Percentiles rank a stretch among this genome's conserved stretches.
These are phyloP conservation scores for Hordeum pubiflorum DNA, from an alignment of 202 grass and related monocot genomes.

Conservation along the genomic window DNA sequence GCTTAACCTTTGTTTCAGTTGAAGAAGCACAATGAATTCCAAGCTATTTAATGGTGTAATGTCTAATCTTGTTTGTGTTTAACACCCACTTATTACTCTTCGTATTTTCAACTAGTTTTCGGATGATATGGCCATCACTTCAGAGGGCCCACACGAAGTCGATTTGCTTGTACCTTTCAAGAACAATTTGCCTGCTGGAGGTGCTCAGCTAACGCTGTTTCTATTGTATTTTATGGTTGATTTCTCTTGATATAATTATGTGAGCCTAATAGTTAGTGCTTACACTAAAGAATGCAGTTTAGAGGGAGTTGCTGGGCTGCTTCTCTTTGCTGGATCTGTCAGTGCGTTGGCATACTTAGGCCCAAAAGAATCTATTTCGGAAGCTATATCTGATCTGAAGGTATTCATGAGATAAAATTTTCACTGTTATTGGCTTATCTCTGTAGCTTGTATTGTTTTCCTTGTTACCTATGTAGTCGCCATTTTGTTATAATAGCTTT, in stretches of 20 bases:
- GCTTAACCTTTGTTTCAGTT: background rate
- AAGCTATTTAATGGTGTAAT: background rate
- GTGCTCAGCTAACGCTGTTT: slow-evolving; percentile 33
- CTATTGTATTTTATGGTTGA: slow-evolving; percentile 1
- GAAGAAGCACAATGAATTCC: background rate
- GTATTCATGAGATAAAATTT: slow-evolving; percentile 36
- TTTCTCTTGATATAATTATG: slow-evolving; percentile 15
- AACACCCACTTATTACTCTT: background rate
- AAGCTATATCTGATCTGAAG: slow-evolving; percentile 93
- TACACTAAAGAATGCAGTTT: slow-evolving; percentile 71
- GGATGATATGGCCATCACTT: slow-evolving; percentile 28
- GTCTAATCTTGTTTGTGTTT: slow-evolving; percentile 12
- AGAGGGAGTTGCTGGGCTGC: slow-evolving; percentile 67
- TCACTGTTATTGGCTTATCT: background rate
- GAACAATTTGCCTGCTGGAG: slow-evolving; percentile 41
- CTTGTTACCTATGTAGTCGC: background rate
- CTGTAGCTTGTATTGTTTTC: background rate
- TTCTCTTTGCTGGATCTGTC: slow-evolving; percentile 64
- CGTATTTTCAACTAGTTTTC: slow-evolving; percentile 46
- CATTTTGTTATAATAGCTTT: background rate
- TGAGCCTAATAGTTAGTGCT: slow-evolving; percentile 26
- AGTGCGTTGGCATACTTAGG: slow-evolving; percentile 58
- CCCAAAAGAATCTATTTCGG: slow-evolving; percentile 62
- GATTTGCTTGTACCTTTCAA: slow-evolving; percentile 85
- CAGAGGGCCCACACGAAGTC: slow-evolving; percentile 36